Conservation (phyloP, 306 rosid species). For the Ormosia emarginata region DNA sequence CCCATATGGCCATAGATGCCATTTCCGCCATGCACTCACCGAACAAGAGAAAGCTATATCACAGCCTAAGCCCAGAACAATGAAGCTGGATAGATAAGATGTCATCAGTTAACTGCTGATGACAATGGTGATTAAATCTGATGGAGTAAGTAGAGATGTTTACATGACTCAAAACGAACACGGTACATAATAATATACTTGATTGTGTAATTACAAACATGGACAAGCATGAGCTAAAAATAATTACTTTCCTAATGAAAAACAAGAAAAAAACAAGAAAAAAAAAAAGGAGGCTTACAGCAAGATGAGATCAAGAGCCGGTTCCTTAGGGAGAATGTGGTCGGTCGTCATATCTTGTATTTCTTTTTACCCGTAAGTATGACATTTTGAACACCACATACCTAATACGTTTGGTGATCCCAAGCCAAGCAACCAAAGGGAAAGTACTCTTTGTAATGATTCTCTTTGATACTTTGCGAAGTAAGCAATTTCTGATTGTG, state of each 20-base stretch:
- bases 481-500: conserved; percentile 26
- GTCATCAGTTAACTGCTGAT: not conserved
- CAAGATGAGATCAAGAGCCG: conserved; percentile 22
- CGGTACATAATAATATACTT: conserved; percentile 41
- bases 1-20: conserved; percentile 94
- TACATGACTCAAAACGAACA: conserved; percentile 18
- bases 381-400: conserved; percentile 26
- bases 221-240: conserved; percentile 25
- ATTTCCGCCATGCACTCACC: conserved; percentile 90
- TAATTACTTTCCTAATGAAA: conserved; percentile 25
- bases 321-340: conserved; percentile 20
- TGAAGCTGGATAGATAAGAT: conserved; percentile 40
- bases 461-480: conserved; percentile 27
- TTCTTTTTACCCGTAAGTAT: conserved; percentile 13
- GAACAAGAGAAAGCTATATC: conserved; percentile 56
- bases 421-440: conserved; percentile 18
- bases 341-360: not conserved
- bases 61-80: conserved; percentile 37
- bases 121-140: not conserved
- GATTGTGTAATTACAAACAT: conserved; percentile 37
- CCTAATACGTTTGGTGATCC: conserved; percentile 3
- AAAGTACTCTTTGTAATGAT: conserved; percentile 25
- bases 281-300: conserved; percentile 11
- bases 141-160: conserved; percentile 16
- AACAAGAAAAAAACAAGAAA: not conserved